phyloP scores from a whole-genome alignment of 371 early-diverging fungal genomes.

The Blakeslea trispora region DNA sequence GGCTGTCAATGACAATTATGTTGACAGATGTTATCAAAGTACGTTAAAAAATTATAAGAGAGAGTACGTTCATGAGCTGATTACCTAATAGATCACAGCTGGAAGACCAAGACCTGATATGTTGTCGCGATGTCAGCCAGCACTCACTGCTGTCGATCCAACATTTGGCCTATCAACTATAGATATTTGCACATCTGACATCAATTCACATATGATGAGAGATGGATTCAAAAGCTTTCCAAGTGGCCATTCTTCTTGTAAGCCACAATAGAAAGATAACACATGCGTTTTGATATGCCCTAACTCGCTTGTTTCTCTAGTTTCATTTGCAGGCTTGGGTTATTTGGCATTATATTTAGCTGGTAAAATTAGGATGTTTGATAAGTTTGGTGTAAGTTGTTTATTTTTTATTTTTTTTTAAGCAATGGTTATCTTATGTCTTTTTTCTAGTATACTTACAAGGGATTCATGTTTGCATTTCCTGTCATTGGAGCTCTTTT shows the following conservation, averaged over 20 bases:
- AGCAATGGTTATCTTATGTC: too few relatives aligned
- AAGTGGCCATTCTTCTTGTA: constrained; percentile 89
- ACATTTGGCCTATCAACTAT: constrained; percentile 58
- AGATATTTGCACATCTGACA: constrained; percentile 40
- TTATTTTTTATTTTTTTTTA: too few relatives aligned
- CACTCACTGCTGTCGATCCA: constrained; percentile 54
- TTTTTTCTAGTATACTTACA: constrained; percentile 55
- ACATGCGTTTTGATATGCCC: not conserved
- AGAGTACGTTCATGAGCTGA: constrained; percentile 1
- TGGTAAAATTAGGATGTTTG: constrained; percentile 71
- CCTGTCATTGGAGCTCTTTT: constrained; percentile 68
- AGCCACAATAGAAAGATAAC: too few relatives aligned
- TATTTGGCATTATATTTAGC: constrained; percentile 72
- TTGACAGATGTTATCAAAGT: constrained; percentile 63
- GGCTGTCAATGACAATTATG: constrained; percentile 68
- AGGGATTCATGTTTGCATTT: constrained; percentile 61
- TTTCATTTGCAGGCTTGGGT: constrained; percentile 76
- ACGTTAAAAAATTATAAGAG: constrained; percentile 1
- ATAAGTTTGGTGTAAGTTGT: constrained; percentile 57
- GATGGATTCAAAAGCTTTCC: constrained; percentile 94
- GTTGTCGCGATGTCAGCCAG: constrained; percentile 81
- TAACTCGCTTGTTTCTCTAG: constrained; percentile 17
- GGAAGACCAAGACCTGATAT: constrained; percentile 91
- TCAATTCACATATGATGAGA: constrained; percentile 53
- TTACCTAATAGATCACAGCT: constrained; percentile 66